phyloP scores from a whole-genome alignment of 2,329 filamentous ascomycete species.

The Fusarium haematococcum region DNA sequence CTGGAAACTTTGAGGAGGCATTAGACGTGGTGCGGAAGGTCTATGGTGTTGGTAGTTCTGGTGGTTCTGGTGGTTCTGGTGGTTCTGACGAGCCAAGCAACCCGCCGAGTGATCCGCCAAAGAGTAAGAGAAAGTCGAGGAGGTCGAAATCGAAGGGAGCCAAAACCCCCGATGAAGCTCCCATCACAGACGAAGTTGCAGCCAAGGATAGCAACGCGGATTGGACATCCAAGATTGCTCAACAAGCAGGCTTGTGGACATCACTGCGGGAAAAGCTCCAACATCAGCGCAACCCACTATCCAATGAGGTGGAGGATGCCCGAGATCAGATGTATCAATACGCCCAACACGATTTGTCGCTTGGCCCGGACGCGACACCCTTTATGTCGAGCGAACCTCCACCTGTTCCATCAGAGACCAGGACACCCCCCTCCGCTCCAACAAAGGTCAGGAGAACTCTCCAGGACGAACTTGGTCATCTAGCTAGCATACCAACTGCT shows the following conservation, averaged over 20 bases:
- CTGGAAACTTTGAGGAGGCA: constrained; percentile 36
- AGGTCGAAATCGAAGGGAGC: neutral
- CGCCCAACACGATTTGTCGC: neutral
- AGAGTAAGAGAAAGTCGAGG: constrained; percentile 2
- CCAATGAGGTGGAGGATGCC: neutral
- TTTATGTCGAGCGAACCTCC: neutral
- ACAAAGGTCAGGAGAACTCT: neutral
- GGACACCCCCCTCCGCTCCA: neutral
- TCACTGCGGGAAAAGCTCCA: constrained; percentile 46
- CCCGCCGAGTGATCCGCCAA: neutral
- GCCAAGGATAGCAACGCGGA: neutral
- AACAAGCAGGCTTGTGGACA: constrained; percentile 41
- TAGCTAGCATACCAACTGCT: neutral
- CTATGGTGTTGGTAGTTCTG: constrained; percentile 33
- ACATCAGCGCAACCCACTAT: neutral
- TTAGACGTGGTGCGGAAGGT: constrained; percentile 41
- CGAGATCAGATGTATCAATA: neutral
- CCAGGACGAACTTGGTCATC: neutral
- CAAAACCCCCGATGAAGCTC: neutral
- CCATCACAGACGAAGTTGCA: neutral
- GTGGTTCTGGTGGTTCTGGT: constrained; percentile 3
- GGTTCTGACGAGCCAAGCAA: constrained; percentile 3
- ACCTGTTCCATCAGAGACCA: neutral
- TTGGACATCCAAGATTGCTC: neutral
- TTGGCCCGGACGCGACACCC: neutral